A percentile compares a stretch with the other conserved stretches of the same genome.
These are phyloP conservation scores for Flueggea neowawraea DNA, from an alignment of 441 rosid species.

Conservation along the genomic window DNA sequence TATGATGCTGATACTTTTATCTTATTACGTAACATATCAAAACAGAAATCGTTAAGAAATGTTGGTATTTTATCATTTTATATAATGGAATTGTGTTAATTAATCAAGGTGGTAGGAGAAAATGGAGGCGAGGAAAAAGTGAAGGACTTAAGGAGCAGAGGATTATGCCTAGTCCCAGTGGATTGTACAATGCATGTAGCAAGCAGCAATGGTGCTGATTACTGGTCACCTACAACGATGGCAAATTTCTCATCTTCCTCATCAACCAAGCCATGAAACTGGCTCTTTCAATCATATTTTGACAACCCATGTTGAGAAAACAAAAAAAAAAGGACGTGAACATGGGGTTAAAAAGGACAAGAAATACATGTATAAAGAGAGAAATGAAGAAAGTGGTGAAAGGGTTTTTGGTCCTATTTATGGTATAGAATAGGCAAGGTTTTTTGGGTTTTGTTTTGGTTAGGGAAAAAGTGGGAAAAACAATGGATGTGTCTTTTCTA, in stretches of 20 bases:
- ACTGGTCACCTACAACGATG: constrained; percentile 73
- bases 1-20: too few species aligned
- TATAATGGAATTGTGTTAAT: too few species aligned
- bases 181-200: constrained; percentile 59
- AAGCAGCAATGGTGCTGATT: constrained; percentile 76
- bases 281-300: background rate
- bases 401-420: too few species aligned
- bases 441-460: too few species aligned
- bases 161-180: constrained; percentile 74
- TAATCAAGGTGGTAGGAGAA: constrained; percentile 22
- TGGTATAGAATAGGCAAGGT: too few species aligned
- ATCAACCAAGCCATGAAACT: constrained; percentile 8
- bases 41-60: too few species aligned
- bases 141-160: constrained; percentile 65
- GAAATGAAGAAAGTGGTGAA: too few species aligned
- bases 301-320: constrained; percentile 10
- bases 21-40: too few species aligned
- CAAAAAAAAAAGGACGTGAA: background rate
- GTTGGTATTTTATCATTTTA: too few species aligned
- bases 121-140: constrained; percentile 26
- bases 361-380: too few species aligned
- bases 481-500: background rate
- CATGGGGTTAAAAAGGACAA: background rate
- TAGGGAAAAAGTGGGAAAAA: background rate
- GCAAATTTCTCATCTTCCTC: constrained; percentile 23